Base-by-base conservation (phyloP, 345 rosid genomes). In the Gossypium raimondii region DNA sequence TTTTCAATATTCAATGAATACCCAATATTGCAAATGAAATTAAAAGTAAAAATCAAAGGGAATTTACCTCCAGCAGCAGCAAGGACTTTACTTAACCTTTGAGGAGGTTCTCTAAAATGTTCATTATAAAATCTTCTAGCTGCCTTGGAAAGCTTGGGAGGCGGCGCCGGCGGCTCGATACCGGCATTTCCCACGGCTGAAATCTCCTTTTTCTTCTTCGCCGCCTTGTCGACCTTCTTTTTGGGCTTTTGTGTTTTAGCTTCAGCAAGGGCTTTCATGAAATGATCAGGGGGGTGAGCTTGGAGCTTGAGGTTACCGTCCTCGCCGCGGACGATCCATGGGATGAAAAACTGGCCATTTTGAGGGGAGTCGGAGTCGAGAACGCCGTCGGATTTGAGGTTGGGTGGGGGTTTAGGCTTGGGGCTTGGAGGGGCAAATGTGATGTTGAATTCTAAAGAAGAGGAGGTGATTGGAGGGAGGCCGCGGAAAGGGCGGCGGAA, bases 51-150 rank as follows among this genome's bases (percentile, higher is more conserved):
- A 57, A 47, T 4, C 17, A 16, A 47, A 67, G 18, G 27, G 58
- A 68, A 50, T 44, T 55, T 91, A 94, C 98, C 99, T 87, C 99
- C 98, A 66, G 97, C 89, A 73, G 98, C 91, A 45, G 99, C 98
- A 11, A 95, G 93, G 73, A 95, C 92, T 78, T 95, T 95, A 80
- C 98, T 85, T 58, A 95, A 83, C 29, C 98, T 91, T 81, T 93
- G 94, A 43, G 97, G 87, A 4, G 75, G 81, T 16, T 90, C 93
- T 73, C 86, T 82, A 56, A 92, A 87, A 59, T 89, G 86, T 69
- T 91, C 96, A 73, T 95, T 95, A 78, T 92, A 93, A 75, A 83
- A 91, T 82, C 96, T 87, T 27, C 97, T 85, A 0, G 98, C 93
- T 8, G 95, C 98, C 78, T 94, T 94, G 7, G 98, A 92, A 29